Evolutionary conservation across 2,329 filamentous ascomycete genomes (phyloP).

Genomic region (Hortaea sp.): DNA sequence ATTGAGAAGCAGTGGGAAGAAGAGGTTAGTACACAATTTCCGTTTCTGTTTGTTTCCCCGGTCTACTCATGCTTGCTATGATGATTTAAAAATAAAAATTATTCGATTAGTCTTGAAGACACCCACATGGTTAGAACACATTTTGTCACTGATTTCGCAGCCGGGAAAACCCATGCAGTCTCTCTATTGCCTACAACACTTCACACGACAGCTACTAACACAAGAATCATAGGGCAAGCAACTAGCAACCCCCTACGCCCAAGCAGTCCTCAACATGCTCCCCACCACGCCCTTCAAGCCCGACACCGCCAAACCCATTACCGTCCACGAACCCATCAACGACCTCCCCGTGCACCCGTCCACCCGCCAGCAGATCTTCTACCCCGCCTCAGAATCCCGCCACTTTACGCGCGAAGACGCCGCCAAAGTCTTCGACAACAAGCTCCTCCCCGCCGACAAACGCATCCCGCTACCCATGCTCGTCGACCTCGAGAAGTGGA

Average conservation of each 20-base stretch:
- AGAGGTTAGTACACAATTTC: conserved; percentile 53
- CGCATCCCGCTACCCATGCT: conserved; percentile 56
- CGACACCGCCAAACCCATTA: conserved; percentile 20
- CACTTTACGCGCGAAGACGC: conserved; percentile 57
- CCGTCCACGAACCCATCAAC: conserved; percentile 52
- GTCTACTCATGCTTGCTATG: conserved; percentile 31
- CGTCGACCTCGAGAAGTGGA: conserved; percentile 39
- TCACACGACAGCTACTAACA: conserved; percentile 1
- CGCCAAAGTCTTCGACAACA: conserved; percentile 49
- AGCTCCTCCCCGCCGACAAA: conserved; percentile 51
- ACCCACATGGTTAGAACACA: conserved; percentile 75
- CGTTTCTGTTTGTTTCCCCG: not conserved
- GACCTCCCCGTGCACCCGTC: conserved; percentile 51
- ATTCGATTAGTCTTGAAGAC: conserved; percentile 99
- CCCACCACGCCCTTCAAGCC: conserved; percentile 50
- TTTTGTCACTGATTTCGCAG: conserved; percentile 58
- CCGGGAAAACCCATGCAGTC: not conserved
- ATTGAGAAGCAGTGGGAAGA: conserved; percentile 68
- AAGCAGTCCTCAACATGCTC: conserved; percentile 69
- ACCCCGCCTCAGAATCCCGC: conserved; percentile 53
- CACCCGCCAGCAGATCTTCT: conserved; percentile 48
- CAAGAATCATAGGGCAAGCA: conserved; percentile 55
- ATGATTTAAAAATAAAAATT: conserved; percentile 60
- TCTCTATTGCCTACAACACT: conserved; percentile 3
- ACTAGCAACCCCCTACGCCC: conserved; percentile 65